A percentile compares a stretch with the other conserved stretches of the same genome.
phyloP scores from a whole-genome alignment of 2,329 filamentous ascomycete genomes.

The Penicillium sp. region DNA sequence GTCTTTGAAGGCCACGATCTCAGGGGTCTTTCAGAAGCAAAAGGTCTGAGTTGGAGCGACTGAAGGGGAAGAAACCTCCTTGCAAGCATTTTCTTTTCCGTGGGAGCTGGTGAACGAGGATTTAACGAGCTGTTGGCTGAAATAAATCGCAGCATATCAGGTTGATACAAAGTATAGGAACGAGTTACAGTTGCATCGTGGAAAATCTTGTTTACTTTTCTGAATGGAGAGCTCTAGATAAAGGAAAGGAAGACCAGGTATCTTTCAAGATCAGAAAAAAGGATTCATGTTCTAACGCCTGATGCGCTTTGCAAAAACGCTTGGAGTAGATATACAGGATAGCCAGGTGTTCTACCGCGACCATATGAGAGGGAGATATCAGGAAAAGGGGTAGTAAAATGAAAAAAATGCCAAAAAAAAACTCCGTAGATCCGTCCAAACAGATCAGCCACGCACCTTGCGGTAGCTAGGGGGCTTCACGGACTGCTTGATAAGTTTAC shows the following conservation, averaged over 20 bases:
- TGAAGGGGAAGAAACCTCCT: no score
- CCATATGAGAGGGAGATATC: background rate
- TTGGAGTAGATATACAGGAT: conserved; percentile 13
- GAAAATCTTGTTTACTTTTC: no score
- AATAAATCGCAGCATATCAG: no score
- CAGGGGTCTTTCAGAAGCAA: no score
- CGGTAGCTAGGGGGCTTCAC: conserved; percentile 92
- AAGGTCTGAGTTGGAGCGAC: no score
- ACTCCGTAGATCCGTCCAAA: background rate
- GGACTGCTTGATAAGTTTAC: conserved; percentile 78
- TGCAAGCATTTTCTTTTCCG: no score
- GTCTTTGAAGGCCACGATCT: no score
- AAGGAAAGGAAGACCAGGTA: background rate
- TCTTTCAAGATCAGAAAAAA: background rate
- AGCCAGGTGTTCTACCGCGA: background rate
- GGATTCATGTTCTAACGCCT: conserved; percentile 5
- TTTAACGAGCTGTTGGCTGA: no score
- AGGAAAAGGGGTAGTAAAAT: conserved; percentile 2
- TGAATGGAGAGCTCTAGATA: background rate
- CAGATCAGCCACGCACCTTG: conserved; percentile 64
- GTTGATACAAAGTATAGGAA: no score
- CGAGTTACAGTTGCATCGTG: no score
- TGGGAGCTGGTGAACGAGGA: no score
- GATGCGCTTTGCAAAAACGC: conserved; percentile 14
- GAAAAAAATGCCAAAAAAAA: conserved; percentile 2